These are phyloP conservation scores for Lactuca sativa DNA, from an alignment of 129 eudicot species.

Conservation along the genomic window DNA sequence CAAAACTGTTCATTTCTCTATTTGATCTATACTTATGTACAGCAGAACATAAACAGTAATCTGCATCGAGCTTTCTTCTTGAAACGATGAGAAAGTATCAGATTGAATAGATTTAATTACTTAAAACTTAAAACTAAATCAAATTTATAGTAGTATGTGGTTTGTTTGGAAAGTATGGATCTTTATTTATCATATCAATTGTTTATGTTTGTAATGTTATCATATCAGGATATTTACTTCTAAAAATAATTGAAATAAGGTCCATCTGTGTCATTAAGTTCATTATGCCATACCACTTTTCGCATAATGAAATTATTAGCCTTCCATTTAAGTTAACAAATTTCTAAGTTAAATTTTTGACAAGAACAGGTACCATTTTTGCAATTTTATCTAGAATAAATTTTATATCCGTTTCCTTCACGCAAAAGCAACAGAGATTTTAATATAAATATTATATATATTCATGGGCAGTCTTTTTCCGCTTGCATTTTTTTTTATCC, in stretches of 20 bases:
- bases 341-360: not conserved
- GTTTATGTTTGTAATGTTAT: not conserved
- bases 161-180: too few species aligned
- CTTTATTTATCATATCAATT: not conserved
- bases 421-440: slow-evolving; percentile 12
- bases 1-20: not conserved
- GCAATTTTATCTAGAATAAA: not conserved
- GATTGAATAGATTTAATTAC: too few species aligned
- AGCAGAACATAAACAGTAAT: too few species aligned
- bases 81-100: too few species aligned
- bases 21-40: too few species aligned
- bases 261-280: not conserved
- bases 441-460: slow-evolving; percentile 6
- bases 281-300: not conserved
- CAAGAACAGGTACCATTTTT: too few species aligned
- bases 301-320: not conserved
- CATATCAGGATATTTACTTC: slow-evolving; percentile 25
- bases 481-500: not conserved
- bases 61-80: too few species aligned
- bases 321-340: not conserved
- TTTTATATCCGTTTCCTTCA: slow-evolving; percentile 17
- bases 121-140: too few species aligned
- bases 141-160: too few species aligned
- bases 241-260: not conserved
- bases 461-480: not conserved